Conservation (phyloP, 495 filamentous ascomycete species). For the Usnea hakonensis region DNA sequence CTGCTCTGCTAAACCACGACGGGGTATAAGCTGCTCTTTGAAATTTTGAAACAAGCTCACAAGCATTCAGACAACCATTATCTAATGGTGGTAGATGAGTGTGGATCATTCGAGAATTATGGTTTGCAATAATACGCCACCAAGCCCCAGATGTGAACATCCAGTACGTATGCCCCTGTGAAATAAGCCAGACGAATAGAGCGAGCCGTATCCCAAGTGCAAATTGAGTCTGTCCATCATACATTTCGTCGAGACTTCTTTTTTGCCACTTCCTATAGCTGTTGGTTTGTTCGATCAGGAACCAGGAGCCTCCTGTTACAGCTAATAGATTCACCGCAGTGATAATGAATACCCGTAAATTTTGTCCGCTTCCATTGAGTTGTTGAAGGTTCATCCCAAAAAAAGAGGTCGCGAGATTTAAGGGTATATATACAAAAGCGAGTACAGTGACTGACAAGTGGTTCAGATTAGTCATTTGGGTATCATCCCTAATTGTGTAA, state of each 20-base stretch:
- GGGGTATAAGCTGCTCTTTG: too few relatives aligned
- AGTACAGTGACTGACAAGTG: constrained; percentile 7
- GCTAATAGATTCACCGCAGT: background rate
- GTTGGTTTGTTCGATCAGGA: background rate
- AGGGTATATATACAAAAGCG: constrained; percentile 15
- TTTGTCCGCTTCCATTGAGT: constrained; percentile 5
- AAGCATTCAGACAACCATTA: background rate
- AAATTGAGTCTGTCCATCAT: background rate
- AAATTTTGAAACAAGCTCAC: background rate
- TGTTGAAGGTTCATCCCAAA: constrained; percentile 18
- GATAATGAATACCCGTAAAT: background rate
- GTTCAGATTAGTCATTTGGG: background rate
- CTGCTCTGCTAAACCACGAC: too few relatives aligned
- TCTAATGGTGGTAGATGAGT: background rate
- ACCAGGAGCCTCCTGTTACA: background rate
- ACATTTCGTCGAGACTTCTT: too few relatives aligned
- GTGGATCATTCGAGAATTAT: background rate
- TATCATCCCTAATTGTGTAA: background rate
- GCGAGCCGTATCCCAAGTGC: background rate
- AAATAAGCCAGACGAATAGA: background rate
- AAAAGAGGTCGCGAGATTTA: constrained; percentile 13
- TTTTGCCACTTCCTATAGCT: background rate
- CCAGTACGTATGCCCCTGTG: background rate
- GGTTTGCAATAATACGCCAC: background rate
- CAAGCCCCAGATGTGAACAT: background rate